Evolutionary conservation across 495 filamentous ascomycete species (phyloP).

Genomic region (Penicillium antarcticum): DNA sequence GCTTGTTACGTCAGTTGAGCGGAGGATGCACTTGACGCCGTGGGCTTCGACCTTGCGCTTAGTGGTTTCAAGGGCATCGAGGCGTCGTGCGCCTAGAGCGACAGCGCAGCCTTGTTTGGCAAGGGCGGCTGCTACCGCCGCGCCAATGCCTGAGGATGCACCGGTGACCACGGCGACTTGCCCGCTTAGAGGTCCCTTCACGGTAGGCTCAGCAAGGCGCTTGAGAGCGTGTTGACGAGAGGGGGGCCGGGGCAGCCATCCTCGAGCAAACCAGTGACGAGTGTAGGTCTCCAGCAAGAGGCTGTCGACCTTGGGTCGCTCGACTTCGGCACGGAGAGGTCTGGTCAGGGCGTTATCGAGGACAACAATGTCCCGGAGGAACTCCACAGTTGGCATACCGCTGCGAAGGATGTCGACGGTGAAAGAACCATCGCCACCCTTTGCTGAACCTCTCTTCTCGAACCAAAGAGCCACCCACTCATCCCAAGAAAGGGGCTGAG

Average conservation of each 20-base stretch:
- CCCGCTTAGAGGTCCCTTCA: constrained; percentile 50
- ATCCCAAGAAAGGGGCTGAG: constrained; percentile 54
- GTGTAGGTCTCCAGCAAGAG: constrained; percentile 61
- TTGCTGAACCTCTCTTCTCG: constrained; percentile 51
- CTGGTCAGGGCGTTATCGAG: constrained; percentile 57
- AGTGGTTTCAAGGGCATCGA: constrained; percentile 55
- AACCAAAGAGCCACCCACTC: constrained; percentile 63
- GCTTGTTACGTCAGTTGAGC: constrained; percentile 60
- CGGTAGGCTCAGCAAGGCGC: constrained; percentile 26
- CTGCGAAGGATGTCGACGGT: constrained; percentile 50
- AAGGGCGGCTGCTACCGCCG: constrained; percentile 45
- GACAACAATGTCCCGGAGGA: constrained; percentile 54
- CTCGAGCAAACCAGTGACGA: constrained; percentile 66
- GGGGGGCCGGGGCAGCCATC: constrained; percentile 59
- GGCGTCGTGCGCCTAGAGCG: constrained; percentile 59
- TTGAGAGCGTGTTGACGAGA: constrained; percentile 35
- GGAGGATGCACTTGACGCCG: constrained; percentile 55
- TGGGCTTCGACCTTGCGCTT: constrained; percentile 45
- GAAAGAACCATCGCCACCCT: constrained; percentile 59
- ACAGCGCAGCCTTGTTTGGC: constrained; percentile 58
- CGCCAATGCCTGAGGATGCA: constrained; percentile 50
- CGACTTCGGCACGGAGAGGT: constrained; percentile 52
- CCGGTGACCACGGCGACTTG: constrained; percentile 50
- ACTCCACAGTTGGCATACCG: constrained; percentile 65
- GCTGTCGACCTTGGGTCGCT: constrained; percentile 58